Evolutionary conservation across 2,329 filamentous ascomycete species (phyloP).

Genomic region (Herpomyces periplanetae): DNA sequence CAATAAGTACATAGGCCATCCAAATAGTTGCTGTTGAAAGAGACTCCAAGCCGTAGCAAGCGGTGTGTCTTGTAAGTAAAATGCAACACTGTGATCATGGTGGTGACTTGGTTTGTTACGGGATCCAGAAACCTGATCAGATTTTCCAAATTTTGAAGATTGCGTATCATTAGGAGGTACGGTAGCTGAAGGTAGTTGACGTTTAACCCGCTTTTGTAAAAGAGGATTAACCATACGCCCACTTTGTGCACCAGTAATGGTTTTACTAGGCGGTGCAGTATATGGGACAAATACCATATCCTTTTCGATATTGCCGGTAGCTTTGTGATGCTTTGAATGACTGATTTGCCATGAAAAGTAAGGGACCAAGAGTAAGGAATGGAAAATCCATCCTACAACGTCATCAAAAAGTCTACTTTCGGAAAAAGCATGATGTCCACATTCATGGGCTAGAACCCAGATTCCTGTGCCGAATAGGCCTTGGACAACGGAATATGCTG

Average conservation of each 20-base stretch:
- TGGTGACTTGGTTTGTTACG: too few species aligned
- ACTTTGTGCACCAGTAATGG: too few species aligned
- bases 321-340: constrained; percentile 97
- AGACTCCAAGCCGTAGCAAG: constrained; percentile 34
- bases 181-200: too few species aligned
- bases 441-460: constrained; percentile 93
- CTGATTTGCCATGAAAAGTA: constrained; percentile 99
- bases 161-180: constrained; percentile 46
- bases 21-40: constrained; percentile 46
- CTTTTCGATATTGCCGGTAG: constrained; percentile 75
- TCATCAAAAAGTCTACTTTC: constrained; percentile 68
- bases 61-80: constrained; percentile 80
- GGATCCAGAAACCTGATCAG: too few species aligned
- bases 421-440: constrained; percentile 84
- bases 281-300: constrained; percentile 98
- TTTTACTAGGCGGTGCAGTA: too few species aligned
- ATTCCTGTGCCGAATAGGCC: constrained; percentile 70
- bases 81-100: constrained; percentile 57
- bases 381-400: constrained; percentile 56
- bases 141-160: constrained; percentile 27
- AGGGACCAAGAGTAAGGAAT: constrained; percentile 57
- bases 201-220: too few species aligned
- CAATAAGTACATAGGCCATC: constrained; percentile 69
- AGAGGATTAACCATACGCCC: too few species aligned
- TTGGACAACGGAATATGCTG: constrained; percentile 37